These are phyloP conservation scores for Saccharomycopsis fodiens DNA, from an alignment of 805 yeast species.

Conservation along the genomic window DNA sequence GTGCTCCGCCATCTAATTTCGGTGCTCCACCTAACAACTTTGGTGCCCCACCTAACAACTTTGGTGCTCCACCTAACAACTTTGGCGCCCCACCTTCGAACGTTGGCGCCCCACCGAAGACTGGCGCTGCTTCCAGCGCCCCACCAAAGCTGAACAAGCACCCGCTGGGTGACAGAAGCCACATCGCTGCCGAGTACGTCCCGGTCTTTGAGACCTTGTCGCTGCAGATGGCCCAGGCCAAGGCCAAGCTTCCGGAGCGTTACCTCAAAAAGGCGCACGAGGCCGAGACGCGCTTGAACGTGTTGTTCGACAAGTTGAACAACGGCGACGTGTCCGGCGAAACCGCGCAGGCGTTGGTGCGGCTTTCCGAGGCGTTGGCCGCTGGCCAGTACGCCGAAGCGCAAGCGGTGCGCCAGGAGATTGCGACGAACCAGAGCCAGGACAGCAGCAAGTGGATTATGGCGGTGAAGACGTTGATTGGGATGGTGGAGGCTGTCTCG, in stretches of 20 bases:
- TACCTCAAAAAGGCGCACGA: constrained; percentile 68
- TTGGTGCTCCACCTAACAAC: constrained; percentile 22
- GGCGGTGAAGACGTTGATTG: constrained; percentile 82
- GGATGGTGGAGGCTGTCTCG: constrained; percentile 52
- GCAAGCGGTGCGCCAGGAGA: constrained; percentile 41
- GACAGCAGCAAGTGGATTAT: constrained; percentile 77
- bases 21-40: constrained; percentile 11
- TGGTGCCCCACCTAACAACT: constrained; percentile 17
- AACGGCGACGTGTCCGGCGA: constrained; percentile 57
- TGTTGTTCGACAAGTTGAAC: constrained; percentile 72
- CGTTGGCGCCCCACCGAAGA: constrained; percentile 17
- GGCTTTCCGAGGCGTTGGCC: constrained; percentile 43
- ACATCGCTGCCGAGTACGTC: constrained; percentile 49
- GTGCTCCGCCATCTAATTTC: constrained; percentile 22
- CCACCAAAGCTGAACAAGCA: constrained; percentile 25
- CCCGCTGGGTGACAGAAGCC: constrained; percentile 64
- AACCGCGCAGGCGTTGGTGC: constrained; percentile 46
- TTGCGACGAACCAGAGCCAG: constrained; percentile 57
- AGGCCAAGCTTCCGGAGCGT: constrained; percentile 69
- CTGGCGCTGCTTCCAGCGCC: constrained; percentile 23
- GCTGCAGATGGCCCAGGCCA: constrained; percentile 48
- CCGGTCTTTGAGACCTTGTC: constrained; percentile 55
- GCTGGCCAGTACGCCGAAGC: constrained; percentile 55
- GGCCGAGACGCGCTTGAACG: constrained; percentile 71
- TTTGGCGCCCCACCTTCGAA: constrained; percentile 18